phyloP scores from a whole-genome alignment of 2,329 filamentous ascomycete species.

The Neofusicoccum ribis region DNA sequence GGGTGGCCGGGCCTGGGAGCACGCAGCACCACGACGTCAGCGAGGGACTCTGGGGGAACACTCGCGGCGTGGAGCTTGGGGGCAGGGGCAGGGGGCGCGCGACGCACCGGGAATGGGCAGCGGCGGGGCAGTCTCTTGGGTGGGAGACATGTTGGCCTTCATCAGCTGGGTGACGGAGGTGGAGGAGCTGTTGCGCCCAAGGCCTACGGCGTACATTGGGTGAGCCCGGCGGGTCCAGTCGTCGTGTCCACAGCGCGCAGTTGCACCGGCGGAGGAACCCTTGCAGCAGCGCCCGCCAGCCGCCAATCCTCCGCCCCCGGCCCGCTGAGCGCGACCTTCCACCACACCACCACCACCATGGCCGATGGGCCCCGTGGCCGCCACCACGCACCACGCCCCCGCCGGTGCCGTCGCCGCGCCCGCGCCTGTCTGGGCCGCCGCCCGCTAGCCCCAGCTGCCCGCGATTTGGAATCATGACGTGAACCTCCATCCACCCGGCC shows the following conservation, averaged over 20 bases:
- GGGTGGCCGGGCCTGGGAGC: slow-evolving; percentile 9
- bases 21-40: slow-evolving; percentile 6
- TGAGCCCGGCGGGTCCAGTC: neutral
- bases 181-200: slow-evolving; percentile 14
- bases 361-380: neutral
- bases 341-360: neutral
- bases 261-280: slow-evolving; percentile 1
- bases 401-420: neutral
- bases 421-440: neutral
- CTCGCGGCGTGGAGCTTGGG: neutral
- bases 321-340: neutral
- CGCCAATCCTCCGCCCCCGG: slow-evolving; percentile 3
- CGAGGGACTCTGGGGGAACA: neutral
- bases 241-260: slow-evolving; percentile 13
- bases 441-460: neutral
- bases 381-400: neutral
- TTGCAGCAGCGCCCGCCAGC: neutral
- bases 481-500: neutral
- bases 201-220: slow-evolving; percentile 18
- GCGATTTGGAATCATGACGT: neutral
- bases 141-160: slow-evolving; percentile 20
- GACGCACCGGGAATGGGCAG: slow-evolving; percentile 18
- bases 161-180: slow-evolving; percentile 18
- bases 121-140: slow-evolving; percentile 14
- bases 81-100: slow-evolving; percentile 13